Base-by-base conservation (phyloP, 768 basidiomycete genomes). In the Auricularia sp. region DNA sequence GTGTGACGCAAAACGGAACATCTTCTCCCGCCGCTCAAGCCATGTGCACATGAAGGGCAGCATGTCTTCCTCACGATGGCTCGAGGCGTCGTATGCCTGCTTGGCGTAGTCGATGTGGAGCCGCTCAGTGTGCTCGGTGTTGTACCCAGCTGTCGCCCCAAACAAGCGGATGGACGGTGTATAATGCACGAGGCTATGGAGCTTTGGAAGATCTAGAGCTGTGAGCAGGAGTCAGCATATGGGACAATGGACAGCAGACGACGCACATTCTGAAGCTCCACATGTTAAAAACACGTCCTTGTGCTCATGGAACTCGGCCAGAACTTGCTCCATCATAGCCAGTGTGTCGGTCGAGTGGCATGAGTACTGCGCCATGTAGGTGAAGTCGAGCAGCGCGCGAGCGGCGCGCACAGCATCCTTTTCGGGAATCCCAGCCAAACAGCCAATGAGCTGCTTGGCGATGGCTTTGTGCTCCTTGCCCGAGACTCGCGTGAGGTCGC, bases 161-260 rank as follows among this genome's bases (percentile, higher is more conserved):
- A 68, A 44, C 0, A 36, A 45, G 1, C 64, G 63, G 45, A 75
- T 75, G 3, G 66, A 64, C 0, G 29, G 6, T 13, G 68, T 39
- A 58, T 73, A 74, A 61, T 74, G 74, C 10, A 61, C 42, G 10
- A 67, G 51, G 7, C n/a, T 29, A 18, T 54, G 51, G 10, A 69
- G 16, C 65, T 77, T 77, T 1, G 75, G 72, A 24, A 77, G 71
- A 59, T 73, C 73, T 65, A 77, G 73, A 56, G 73, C 66, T 3
- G 66, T 54, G 29, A 64, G 18, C 3, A 14, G 3, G n/a, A n/a
- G 24, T 16, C 33, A 18, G 37, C 14, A 29, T 24, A 39, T 29
- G 18, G 11, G n/a, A 61, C 7, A 54, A n/a, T 16, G n/a, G 24
- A 24, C 18, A 16, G 7, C 35, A 21, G 36, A 8, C 16, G 24